Base-by-base conservation (phyloP, 176 grass and related monocot species). In the Avena eriantha region DNA sequence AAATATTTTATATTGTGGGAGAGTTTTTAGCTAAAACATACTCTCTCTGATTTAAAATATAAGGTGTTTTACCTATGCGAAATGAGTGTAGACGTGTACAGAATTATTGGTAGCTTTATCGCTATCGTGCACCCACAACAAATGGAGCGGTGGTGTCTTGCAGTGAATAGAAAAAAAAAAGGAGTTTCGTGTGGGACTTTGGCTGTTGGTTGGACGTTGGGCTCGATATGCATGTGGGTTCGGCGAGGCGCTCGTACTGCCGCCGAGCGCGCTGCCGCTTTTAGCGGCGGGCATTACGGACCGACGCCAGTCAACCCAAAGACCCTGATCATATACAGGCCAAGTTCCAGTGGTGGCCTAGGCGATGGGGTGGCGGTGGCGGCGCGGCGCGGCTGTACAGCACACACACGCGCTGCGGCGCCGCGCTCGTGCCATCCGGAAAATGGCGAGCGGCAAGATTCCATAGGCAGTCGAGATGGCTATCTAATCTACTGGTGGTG, bases 271-370 rank as follows among this genome's bases (percentile, higher is more conserved):
- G 58, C 31, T 63, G 35, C 77, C 88, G 54, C 84, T 61, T 66
- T 90, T 64, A 48, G 66, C 89, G 85, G 75, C 80, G 76, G 66
- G 67, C 75, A 69, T 80, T 69, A 47, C 66, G 84, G 67, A 35
- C 75, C 29, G 78, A 56, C 33, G 19, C 65, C 36, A 73, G 35
- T 72, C 15, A 64, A 11, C 34, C 39, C 10, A 41, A 34, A 0
- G 45, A 47, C 13, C 14, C 61, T 0, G 24, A 15, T 4, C 57
- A 14, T 43, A 70, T 70, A n/a, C 46, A 15, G 63, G 63, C 12
- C 4, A 59, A 59, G 21, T 23, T 59, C 21, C 22, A 61, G 59
- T 23, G 60, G 60, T 29, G 24, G 70, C n/a, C n/a, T 74, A 8
- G 70, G 43, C 12, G 22, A 43, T 18, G 64, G 63, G 22, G 70